These are phyloP conservation scores for Gaultheria prostrata DNA, from an alignment of 148 eudicot genomes.

Conservation along the genomic window DNA sequence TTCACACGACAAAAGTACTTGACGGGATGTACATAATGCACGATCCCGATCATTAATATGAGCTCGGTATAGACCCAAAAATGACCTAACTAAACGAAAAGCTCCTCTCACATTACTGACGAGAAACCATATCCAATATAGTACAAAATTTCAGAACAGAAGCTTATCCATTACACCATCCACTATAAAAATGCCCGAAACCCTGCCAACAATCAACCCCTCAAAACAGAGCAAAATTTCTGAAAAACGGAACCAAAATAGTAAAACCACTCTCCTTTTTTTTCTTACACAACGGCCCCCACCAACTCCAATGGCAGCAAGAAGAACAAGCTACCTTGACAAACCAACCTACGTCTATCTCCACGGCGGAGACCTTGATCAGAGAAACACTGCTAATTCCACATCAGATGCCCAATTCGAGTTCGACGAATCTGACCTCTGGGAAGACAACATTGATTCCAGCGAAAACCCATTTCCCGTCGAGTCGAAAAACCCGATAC, in stretches of 20 bases:
- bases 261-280: neutral
- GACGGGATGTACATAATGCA: no score
- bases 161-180: constrained; percentile 27
- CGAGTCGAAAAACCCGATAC: constrained; percentile 21
- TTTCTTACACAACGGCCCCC: neutral
- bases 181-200: constrained; percentile 11
- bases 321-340: constrained; percentile 26
- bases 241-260: neutral
- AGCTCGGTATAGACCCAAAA: no score
- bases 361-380: neutral
- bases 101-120: no score
- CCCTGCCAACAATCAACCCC: neutral
- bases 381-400: neutral
- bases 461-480: neutral
- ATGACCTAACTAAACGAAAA: no score
- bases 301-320: constrained; percentile 28
- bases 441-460: constrained; percentile 17
- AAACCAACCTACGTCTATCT: constrained; percentile 21
- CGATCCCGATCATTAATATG: no score
- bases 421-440: constrained; percentile 48
- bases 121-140: no score
- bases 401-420: constrained; percentile 30
- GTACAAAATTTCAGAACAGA: neutral
- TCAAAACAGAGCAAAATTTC: neutral
- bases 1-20: no score